Conservation (phyloP, 352 stramenopile species). For the Globisporangium nodosum region DNA sequence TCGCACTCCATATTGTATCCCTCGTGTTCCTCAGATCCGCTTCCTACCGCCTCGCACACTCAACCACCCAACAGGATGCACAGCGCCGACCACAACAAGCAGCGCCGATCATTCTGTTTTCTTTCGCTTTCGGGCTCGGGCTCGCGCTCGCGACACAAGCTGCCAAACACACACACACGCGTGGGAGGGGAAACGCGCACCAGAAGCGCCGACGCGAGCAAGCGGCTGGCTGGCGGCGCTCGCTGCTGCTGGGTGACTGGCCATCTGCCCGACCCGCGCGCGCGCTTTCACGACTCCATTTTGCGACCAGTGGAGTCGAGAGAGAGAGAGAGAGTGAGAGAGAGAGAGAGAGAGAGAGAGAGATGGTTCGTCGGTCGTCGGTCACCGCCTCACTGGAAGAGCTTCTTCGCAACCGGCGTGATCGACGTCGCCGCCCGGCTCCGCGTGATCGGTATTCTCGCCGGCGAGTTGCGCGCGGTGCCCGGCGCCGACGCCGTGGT, state of each 20-base stretch:
- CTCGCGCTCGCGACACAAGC: too few species aligned
- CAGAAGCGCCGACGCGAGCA: too few species aligned
- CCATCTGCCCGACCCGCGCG: too few species aligned
- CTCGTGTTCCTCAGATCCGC: too few species aligned
- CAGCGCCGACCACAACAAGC: background rate
- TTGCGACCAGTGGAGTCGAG: slow-evolving; percentile 8
- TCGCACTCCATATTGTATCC: too few species aligned
- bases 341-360: background rate
- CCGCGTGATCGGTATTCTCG: slow-evolving; percentile 12
- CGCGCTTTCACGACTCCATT: background rate
- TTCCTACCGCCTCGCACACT: too few species aligned
- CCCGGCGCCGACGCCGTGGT: slow-evolving; percentile 1
- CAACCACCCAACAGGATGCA: too few species aligned
- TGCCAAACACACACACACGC: background rate
- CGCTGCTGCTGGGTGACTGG: too few species aligned
- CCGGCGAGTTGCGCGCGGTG: slow-evolving; percentile 14
- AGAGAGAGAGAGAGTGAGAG: background rate
- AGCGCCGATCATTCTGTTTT: background rate
- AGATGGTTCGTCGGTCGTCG: background rate
- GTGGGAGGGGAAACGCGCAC: too few species aligned
- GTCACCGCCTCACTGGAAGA: slow-evolving; percentile 18
- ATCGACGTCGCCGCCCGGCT: slow-evolving; percentile 8
- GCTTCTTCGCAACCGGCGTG: slow-evolving; percentile 27
- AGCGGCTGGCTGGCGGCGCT: too few species aligned
- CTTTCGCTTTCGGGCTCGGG: too few species aligned